These are phyloP conservation scores for Ceratocystis diversiconidia DNA, from an alignment of 2,329 filamentous ascomycete genomes.

Conservation along the genomic window DNA sequence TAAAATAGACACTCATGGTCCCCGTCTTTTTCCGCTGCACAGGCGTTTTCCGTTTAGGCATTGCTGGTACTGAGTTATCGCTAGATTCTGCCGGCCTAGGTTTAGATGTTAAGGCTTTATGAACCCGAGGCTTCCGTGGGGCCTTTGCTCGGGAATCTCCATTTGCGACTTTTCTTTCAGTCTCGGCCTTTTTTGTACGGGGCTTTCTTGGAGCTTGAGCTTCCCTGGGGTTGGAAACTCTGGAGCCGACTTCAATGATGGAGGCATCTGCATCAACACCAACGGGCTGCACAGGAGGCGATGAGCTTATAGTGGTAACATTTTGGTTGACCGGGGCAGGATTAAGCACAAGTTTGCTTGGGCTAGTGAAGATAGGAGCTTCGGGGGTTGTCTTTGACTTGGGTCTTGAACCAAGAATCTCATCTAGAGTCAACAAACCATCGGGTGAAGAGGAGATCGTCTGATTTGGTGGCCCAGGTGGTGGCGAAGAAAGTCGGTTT, in stretches of 20 bases:
- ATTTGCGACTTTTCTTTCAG: background rate
- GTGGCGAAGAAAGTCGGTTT: background rate
- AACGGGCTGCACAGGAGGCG: background rate
- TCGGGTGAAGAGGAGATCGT: slow-evolving; percentile 10
- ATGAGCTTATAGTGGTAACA: background rate
- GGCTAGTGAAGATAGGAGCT: background rate
- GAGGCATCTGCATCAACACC: slow-evolving; percentile 5
- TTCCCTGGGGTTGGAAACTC: slow-evolving; percentile 1
- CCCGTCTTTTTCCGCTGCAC: slow-evolving; percentile 5
- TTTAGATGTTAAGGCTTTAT: background rate
- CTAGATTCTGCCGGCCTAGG: background rate
- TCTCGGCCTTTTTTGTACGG: background rate
- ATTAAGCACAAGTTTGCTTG: background rate
- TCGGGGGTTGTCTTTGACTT: background rate
- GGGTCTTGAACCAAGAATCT: background rate
- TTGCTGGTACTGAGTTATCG: background rate
- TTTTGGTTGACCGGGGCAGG: background rate
- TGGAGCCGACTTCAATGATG: slow-evolving; percentile 10
- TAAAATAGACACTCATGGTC: background rate
- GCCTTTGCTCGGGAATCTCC: slow-evolving; percentile 6
- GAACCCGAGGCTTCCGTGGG: background rate
- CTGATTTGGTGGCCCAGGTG: background rate
- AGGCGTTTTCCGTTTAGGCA: slow-evolving; percentile 7
- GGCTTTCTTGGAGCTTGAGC: background rate
- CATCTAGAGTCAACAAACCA: background rate